Base-by-base conservation (phyloP, 2,329 filamentous ascomycete species). In the Verticillium nonalfalfae region DNA sequence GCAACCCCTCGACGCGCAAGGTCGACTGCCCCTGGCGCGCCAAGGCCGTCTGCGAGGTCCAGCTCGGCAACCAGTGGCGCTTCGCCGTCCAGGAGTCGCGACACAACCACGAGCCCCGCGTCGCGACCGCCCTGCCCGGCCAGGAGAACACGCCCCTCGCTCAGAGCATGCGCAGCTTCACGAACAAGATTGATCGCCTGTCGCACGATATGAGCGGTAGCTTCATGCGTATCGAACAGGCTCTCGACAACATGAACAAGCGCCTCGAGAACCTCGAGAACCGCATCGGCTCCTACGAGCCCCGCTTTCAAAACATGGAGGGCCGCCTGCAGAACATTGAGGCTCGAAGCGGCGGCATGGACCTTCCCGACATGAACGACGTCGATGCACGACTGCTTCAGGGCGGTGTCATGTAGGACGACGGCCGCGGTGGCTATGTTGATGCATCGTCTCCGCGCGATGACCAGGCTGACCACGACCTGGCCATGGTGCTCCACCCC, bases 1-100 rank as follows among this genome's bases (percentile, higher is more conserved):
- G 84, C 61, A 86, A 85, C 66, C 84, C 84, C 1, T 85, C 82
- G 60, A 87, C 84, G 54, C 83, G 84, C 69, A 87, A 87, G 73
- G 83, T 87, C 60, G 84, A 87, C 70, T 87, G 84, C 61, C 84
- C 84, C 11, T 87, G 85, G 75, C 81, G 83, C 59, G 84, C 84
- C 60, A 87, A 87, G 74, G 84, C 84, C 31, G 84, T 87, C 26
- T 87, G 84, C 64, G 84, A 87, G 68, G 84, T 87, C 7, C 83
- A 85, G 70, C 75, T 87, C 11, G 81, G 81, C 52, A 85, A 86
- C 64, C 84, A 86, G 71, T 87, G 84, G 84, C 82, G 84, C n/a
- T 87, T 87, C 64, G 81, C 81, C 7, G 80, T 87, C 11, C 84
- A 86, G 63, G 82, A 85, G 61, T 71, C 78, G n/a, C 77, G 83